Evolutionary conservation across 1,284 basidiomycete species (phyloP).

Genomic region (Pseudomicrostroma phylloplanum): DNA sequence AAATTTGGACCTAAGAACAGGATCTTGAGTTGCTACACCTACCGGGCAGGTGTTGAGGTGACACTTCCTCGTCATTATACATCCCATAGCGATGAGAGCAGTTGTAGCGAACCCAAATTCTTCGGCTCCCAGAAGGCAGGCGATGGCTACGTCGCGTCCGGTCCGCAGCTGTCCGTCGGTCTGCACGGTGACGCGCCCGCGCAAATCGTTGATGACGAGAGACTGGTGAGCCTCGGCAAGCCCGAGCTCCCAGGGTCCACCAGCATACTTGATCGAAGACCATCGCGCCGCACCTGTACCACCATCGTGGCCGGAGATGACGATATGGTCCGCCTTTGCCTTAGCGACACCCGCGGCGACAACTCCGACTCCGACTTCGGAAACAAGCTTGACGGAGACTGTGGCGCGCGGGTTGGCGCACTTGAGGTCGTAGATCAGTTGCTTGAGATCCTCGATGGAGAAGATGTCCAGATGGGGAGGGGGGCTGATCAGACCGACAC

Average conservation of each 20-base stretch:
- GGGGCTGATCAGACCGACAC: constrained; percentile 45
- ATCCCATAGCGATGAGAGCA: constrained; percentile 45
- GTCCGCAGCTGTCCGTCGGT: constrained; percentile 45
- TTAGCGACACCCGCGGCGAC: constrained; percentile 48
- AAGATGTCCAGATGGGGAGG: constrained; percentile 49
- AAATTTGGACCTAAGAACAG: constrained; percentile 43
- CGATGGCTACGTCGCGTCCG: constrained; percentile 42
- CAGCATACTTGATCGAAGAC: constrained; percentile 48
- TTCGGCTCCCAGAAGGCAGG: constrained; percentile 45
- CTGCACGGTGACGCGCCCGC: constrained; percentile 44
- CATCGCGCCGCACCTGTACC: constrained; percentile 47
- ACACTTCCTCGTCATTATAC: constrained; percentile 40
- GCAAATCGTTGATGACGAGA: constrained; percentile 45
- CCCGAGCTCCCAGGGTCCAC: constrained; percentile 48
- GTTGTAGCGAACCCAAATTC: constrained; percentile 46
- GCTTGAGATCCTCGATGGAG: constrained; percentile 48
- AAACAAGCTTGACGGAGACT: constrained; percentile 46
- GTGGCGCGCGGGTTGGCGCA: constrained; percentile 45
- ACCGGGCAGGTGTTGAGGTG: constrained; percentile 36
- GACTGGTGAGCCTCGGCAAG: constrained; percentile 48
- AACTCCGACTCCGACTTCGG: constrained; percentile 46
- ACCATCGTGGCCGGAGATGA: constrained; percentile 47
- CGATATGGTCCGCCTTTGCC: constrained; percentile 47
- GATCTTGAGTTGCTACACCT: constrained; percentile 45
- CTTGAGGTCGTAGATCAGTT: constrained; percentile 48